Evolutionary conservation across 176 grass and related monocot genomes (phyloP).

Genomic region (Zea luxurians): DNA sequence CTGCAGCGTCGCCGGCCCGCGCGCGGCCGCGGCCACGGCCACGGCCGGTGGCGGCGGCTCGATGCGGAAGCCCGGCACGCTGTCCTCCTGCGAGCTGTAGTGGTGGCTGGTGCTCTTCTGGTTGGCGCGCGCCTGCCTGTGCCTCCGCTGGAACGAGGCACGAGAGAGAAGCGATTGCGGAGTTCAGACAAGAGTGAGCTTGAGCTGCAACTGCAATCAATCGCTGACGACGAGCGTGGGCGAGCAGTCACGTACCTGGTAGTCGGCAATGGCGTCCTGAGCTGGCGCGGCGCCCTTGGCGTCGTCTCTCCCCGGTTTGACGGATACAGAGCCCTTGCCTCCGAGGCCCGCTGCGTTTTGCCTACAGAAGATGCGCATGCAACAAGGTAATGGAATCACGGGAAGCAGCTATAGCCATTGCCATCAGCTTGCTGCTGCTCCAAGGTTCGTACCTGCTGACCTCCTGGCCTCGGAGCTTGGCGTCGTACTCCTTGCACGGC

Average conservation of each 20-base stretch:
- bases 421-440: not conserved
- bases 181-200: not conserved
- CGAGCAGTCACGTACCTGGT: constrained; percentile 45
- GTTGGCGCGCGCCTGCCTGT: constrained; percentile 37
- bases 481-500: constrained; percentile 76
- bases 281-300: constrained; percentile 43
- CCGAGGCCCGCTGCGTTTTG: constrained; percentile 48
- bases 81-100: constrained; percentile 60
- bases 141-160: constrained; percentile 36
- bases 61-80: constrained; percentile 58
- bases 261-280: constrained; percentile 38
- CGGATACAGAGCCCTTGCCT: constrained; percentile 55
- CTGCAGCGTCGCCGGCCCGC: constrained; percentile 40
- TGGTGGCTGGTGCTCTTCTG: constrained; percentile 54
- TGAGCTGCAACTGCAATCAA: not conserved
- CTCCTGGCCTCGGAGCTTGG: constrained; percentile 61
- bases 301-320: constrained; percentile 54
- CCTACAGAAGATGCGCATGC: constrained; percentile 28
- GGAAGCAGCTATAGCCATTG: not conserved
- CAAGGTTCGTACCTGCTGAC: constrained; percentile 34
- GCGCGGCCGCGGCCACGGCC: not conserved
- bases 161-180: not conserved
- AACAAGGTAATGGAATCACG: not conserved
- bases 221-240: too few relatives aligned
- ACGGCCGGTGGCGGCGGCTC: constrained; percentile 37